phyloP scores from a whole-genome alignment of 1,284 basidiomycete genomes.

The Leccinum insigne region DNA sequence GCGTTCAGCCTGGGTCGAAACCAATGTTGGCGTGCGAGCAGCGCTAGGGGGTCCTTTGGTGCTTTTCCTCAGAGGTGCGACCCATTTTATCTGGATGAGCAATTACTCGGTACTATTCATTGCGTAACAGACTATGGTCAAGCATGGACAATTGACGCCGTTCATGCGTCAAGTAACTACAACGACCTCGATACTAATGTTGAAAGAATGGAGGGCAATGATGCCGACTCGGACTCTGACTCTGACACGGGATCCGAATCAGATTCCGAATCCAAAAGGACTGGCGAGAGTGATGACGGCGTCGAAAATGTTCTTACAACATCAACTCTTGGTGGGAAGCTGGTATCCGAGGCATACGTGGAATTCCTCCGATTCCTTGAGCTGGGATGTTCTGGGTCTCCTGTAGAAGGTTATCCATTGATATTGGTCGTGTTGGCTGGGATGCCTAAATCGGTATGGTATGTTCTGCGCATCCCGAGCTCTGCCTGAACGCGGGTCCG shows the following conservation, averaged over 20 bases:
- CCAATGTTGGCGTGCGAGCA: constrained; percentile 64
- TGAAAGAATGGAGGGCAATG: constrained; percentile 8
- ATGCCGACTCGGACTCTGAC: constrained; percentile 21
- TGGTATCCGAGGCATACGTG: constrained; percentile 51
- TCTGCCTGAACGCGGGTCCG: neutral
- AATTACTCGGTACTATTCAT: constrained; percentile 4
- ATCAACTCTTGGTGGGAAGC: constrained; percentile 12
- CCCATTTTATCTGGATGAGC: neutral
- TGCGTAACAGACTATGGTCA: constrained; percentile 53
- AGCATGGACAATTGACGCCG: constrained; percentile 57
- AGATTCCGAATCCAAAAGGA: constrained; percentile 28
- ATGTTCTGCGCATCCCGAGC: neutral
- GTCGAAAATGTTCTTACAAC: constrained; percentile 28
- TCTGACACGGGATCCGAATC: constrained; percentile 27
- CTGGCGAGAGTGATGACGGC: constrained; percentile 34
- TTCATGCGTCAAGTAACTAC: constrained; percentile 16
- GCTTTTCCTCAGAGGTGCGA: constrained; percentile 66
- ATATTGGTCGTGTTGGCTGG: constrained; percentile 80
- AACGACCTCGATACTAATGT: constrained; percentile 16
- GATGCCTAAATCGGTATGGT: constrained; percentile 48
- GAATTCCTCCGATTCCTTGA: constrained; percentile 77
- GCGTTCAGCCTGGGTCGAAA: constrained; percentile 77
- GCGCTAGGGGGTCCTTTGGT: constrained; percentile 72
- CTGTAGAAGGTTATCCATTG: constrained; percentile 74
- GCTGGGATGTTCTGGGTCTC: constrained; percentile 74